Evolutionary conservation across 148 eudicot genomes (phyloP).

Genomic region (Nepenthes gracilis): DNA sequence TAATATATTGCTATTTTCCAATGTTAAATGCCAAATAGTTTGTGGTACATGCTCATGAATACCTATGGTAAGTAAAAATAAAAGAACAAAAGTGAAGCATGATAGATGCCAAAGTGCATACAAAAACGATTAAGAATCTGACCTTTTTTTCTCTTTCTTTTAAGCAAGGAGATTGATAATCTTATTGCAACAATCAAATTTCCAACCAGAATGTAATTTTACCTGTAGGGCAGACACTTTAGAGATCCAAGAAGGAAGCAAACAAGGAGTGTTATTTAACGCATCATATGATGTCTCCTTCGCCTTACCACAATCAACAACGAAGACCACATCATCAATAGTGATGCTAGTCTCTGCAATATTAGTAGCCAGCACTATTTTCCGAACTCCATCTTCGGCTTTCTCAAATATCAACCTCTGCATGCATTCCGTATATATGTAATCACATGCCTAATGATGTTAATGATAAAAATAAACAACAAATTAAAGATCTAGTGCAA

Average conservation of each 20-base stretch:
- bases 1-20: too few relatives aligned
- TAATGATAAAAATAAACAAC: background rate
- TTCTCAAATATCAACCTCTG: slow-evolving; percentile 93
- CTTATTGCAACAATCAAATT: background rate
- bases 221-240: slow-evolving; percentile 98
- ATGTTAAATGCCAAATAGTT: too few relatives aligned
- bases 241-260: slow-evolving; percentile 96
- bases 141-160: too few relatives aligned
- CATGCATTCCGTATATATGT: slow-evolving; percentile 7
- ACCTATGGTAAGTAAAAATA: too few relatives aligned
- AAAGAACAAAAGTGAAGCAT: too few relatives aligned
- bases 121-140: too few relatives aligned
- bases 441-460: background rate
- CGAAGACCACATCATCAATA: slow-evolving; percentile 92
- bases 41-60: too few relatives aligned
- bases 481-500: background rate
- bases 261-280: slow-evolving; percentile 87
- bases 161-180: background rate
- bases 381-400: slow-evolving; percentile 75
- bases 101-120: too few relatives aligned
- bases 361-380: slow-evolving; percentile 92
- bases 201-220: slow-evolving; percentile 19
- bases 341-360: slow-evolving; percentile 99
- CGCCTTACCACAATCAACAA: slow-evolving; percentile 98
- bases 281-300: slow-evolving; percentile 99